phyloP scores from a whole-genome alignment of 1,139 yeast genomes.

The Meyerozyma athensensis region DNA sequence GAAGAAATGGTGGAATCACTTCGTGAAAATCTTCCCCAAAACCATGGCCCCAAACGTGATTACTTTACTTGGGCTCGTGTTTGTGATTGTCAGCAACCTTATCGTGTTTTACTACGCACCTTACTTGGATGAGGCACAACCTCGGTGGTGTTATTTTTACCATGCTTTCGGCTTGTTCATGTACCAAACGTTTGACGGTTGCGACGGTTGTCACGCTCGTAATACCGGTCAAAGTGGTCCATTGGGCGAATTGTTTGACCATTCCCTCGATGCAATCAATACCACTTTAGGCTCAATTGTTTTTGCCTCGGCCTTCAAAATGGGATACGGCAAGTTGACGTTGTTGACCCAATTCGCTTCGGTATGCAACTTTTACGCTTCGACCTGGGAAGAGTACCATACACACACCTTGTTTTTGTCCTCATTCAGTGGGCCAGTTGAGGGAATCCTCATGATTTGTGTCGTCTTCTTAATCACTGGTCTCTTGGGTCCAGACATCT shows the following conservation, averaged over 20 bases:
- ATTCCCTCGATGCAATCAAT: slow-evolving; percentile 86
- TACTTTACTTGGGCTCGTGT: slow-evolving; percentile 72
- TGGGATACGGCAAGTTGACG: slow-evolving; percentile 65
- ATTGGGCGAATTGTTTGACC: slow-evolving; percentile 90
- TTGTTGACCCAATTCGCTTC: slow-evolving; percentile 71
- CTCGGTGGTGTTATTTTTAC: slow-evolving; percentile 78
- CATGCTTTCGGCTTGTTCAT: slow-evolving; percentile 82
- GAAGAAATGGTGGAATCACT: slow-evolving; percentile 73
- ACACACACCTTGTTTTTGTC: slow-evolving; percentile 81
- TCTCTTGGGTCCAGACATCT: slow-evolving; percentile 61
- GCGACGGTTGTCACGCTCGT: slow-evolving; percentile 93
- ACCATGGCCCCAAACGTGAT: slow-evolving; percentile 90
- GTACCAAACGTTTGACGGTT: slow-evolving; percentile 95
- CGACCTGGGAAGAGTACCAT: slow-evolving; percentile 96
- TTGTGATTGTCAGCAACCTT: slow-evolving; percentile 59
- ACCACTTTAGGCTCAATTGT: slow-evolving; percentile 76
- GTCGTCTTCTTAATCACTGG: slow-evolving; percentile 59
- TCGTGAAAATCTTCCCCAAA: slow-evolving; percentile 70
- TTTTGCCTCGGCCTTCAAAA: slow-evolving; percentile 66
- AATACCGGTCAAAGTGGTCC: slow-evolving; percentile 95
- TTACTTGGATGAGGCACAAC: slow-evolving; percentile 50
- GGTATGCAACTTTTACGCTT: slow-evolving; percentile 75
- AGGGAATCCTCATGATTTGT: slow-evolving; percentile 73
- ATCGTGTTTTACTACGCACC: slow-evolving; percentile 77
- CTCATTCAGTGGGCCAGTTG: slow-evolving; percentile 89